Evolutionary conservation across 2,329 filamentous ascomycete species (phyloP), one percentile per base, ranked within the genome.

Genomic region (Pseudogymnoascus sp.): DNA sequence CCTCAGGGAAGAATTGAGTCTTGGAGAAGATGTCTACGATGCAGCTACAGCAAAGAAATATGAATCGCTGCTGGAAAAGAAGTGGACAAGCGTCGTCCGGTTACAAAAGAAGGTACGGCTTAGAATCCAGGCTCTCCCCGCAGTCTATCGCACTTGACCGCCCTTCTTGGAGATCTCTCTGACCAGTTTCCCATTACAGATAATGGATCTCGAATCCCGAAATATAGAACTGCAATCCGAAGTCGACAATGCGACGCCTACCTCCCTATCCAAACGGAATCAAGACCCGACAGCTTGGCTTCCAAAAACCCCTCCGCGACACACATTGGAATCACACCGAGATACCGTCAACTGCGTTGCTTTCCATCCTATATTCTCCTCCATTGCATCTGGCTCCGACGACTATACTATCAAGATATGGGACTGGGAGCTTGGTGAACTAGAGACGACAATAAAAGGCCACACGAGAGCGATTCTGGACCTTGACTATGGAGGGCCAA

Each of bases 331-430:
- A 76, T 93, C 90, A 14, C 93, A 96, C 76, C 85, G 92, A 70
- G 81, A 86, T 23, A 85, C 90, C 13, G 87, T 97, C 65, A 96
- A 89, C 64, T 93, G 91, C 72, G 87, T 97, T 65, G 93, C 93
- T 14, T 97, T 97, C 73, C 93, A 97, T 74, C 93, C 93, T 0
- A 83, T 95, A 34, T 97, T 96, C 77, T 93, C 92, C 8, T 93
- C 90, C 4, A 81, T 97, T 21, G 93, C 93, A 8, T 95, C 92
- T 0, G 93, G 90, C 14, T 96, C 92, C 7, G 93, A 96, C 75
- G 93, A 97, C 75, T 90, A 86, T 63, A 96, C 90, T 6, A 96
- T 98, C 75, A 97, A 97, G 73, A 93, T 97, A 63, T 97, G 93
- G 93, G 93, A 97, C 73, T 97, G 92, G 90, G 93, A 97, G 72